phyloP scores from a whole-genome alignment of 768 basidiomycete species.

The Termitomyces sp. region DNA sequence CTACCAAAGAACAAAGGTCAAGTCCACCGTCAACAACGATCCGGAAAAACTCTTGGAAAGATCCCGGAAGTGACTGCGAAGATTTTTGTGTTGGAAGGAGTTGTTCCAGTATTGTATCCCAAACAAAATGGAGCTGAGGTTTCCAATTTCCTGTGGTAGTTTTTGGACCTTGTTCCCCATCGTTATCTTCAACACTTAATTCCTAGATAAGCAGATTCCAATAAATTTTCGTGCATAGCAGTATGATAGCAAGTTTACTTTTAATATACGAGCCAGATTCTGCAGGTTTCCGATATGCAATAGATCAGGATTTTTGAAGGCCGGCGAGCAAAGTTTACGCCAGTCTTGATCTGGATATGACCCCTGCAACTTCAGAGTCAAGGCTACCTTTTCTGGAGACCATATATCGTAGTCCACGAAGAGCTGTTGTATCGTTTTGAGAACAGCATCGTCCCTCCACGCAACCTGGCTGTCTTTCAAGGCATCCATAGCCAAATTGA shows the following conservation, averaged over 20 bases:
- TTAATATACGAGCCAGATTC: slow-evolving; percentile 70
- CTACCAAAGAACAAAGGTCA: neutral
- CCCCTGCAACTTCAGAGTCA: slow-evolving; percentile 67
- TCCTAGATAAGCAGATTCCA: slow-evolving; percentile 36
- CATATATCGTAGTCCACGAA: slow-evolving; percentile 56
- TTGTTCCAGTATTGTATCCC: slow-evolving; percentile 77
- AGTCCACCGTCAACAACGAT: slow-evolving; percentile 84
- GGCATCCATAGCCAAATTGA: slow-evolving; percentile 59
- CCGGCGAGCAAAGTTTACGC: slow-evolving; percentile 57
- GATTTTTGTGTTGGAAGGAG: slow-evolving; percentile 51
- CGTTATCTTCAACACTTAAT: slow-evolving; percentile 50
- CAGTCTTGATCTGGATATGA: slow-evolving; percentile 60
- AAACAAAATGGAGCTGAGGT: slow-evolving; percentile 88
- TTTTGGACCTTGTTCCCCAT: slow-evolving; percentile 40
- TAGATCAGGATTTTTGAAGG: slow-evolving; percentile 72
- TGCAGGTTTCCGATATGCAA: slow-evolving; percentile 70
- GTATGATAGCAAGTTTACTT: slow-evolving; percentile 39
- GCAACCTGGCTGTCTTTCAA: slow-evolving; percentile 51
- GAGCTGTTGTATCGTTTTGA: slow-evolving; percentile 42
- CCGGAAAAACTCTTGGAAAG: slow-evolving; percentile 89
- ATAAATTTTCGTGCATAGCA: slow-evolving; percentile 5
- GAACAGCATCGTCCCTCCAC: slow-evolving; percentile 69
- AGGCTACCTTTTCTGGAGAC: slow-evolving; percentile 86
- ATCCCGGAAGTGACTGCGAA: slow-evolving; percentile 39
- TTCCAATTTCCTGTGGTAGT: slow-evolving; percentile 67